Conservation (phyloP, 495 filamentous ascomycete genomes). For the Articulospora tetracladia region DNA sequence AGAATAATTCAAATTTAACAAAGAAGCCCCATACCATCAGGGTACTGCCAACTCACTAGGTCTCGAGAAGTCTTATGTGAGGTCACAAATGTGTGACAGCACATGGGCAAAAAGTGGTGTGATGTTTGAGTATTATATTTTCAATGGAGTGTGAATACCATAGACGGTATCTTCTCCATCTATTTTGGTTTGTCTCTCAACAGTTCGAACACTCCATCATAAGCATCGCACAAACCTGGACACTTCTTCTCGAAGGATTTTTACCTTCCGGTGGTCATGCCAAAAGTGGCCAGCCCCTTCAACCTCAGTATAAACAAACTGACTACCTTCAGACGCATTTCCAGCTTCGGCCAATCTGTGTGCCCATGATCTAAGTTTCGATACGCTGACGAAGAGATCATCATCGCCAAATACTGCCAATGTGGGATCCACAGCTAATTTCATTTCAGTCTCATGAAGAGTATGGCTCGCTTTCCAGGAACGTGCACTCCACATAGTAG, state of each 20-base stretch:
- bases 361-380: conserved; percentile 68
- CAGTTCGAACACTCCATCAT: not conserved
- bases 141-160: too few relatives aligned
- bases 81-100: too few relatives aligned
- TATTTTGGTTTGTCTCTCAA: not conserved
- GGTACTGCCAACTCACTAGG: too few relatives aligned
- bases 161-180: too few relatives aligned
- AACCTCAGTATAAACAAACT: conserved; percentile 21
- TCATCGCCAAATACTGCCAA: conserved; percentile 75
- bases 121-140: too few relatives aligned
- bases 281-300: conserved; percentile 26
- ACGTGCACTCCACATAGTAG: conserved; percentile 44
- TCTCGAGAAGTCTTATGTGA: too few relatives aligned
- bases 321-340: not conserved
- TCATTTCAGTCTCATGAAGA: conserved; percentile 49
- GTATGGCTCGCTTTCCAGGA: conserved; percentile 12
- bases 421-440: conserved; percentile 43
- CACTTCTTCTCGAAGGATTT: conserved; percentile 17
- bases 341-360: conserved; percentile 40
- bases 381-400: conserved; percentile 70
- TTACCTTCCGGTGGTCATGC: conserved; percentile 14
- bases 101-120: too few relatives aligned
- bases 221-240: conserved; percentile 15
- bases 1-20: too few relatives aligned
- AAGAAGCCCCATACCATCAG: too few relatives aligned